Evolutionary conservation across 495 filamentous ascomycete species (phyloP).

Genomic region (Chaetomium tenue): DNA sequence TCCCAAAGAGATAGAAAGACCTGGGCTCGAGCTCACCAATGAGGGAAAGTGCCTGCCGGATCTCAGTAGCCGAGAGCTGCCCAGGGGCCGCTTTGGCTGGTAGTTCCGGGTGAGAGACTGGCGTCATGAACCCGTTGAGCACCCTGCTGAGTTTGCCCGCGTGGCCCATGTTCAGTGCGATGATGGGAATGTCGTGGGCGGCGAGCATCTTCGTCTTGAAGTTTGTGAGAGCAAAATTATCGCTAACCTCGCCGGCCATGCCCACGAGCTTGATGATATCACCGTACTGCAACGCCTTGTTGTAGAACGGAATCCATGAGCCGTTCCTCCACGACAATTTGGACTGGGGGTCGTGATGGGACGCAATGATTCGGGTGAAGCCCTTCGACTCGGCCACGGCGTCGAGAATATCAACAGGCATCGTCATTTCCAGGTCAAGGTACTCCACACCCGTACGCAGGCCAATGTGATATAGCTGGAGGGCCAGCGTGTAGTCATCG

Average conservation of each 20-base stretch:
- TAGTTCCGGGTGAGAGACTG: constrained; percentile 84
- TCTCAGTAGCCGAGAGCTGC: constrained; percentile 88
- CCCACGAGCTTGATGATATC: constrained; percentile 96
- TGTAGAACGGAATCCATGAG: constrained; percentile 84
- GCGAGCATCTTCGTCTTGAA: constrained; percentile 76
- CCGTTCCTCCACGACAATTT: constrained; percentile 82
- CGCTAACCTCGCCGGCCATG: constrained; percentile 68
- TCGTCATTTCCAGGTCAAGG: constrained; percentile 87
- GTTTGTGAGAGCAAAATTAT: constrained; percentile 79
- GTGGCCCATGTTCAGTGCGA: constrained; percentile 94
- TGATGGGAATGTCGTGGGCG: constrained; percentile 73
- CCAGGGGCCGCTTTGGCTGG: constrained; percentile 93
- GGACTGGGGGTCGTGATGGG: constrained; percentile 84
- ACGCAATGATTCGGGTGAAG: constrained; percentile 78
- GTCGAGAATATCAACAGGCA: constrained; percentile 69
- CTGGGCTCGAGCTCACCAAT: constrained; percentile 76
- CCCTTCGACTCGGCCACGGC: constrained; percentile 66
- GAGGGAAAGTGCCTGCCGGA: constrained; percentile 70
- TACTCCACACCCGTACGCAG: constrained; percentile 85
- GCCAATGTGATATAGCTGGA: constrained; percentile 72
- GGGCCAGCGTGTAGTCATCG: constrained; percentile 62
- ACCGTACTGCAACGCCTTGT: constrained; percentile 78
- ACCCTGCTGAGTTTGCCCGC: constrained; percentile 86
- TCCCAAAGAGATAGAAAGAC: constrained; percentile 84
- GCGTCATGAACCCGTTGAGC: constrained; percentile 89